Evolutionary conservation across 345 rosid species (phyloP).

Genomic region (Sapria himalayana): DNA sequence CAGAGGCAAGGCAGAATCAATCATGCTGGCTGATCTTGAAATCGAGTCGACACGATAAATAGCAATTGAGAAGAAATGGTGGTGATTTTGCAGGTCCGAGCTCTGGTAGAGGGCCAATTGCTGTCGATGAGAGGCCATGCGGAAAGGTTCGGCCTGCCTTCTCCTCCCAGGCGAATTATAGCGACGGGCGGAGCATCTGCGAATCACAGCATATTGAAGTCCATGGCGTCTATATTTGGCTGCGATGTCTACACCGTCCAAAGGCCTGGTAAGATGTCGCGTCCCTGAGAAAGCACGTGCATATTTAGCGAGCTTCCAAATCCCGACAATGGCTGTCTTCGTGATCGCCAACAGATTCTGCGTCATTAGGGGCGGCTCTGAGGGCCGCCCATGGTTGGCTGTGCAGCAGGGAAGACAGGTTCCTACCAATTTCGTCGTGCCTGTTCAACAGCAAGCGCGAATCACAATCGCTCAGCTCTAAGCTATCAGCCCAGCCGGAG

Average conservation of each 20-base stretch:
- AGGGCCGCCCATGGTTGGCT: slow-evolving; percentile 87
- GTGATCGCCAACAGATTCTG: slow-evolving; percentile 37
- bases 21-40: no score
- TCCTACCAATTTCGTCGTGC: slow-evolving; percentile 42
- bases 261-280: slow-evolving; percentile 37
- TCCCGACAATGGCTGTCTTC: not conserved
- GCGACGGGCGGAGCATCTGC: slow-evolving; percentile 92
- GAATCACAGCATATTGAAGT: slow-evolving; percentile 39
- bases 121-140: slow-evolving; percentile 77
- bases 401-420: slow-evolving; percentile 47
- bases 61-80: no score
- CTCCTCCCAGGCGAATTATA: slow-evolving; percentile 64
- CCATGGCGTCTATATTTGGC: slow-evolving; percentile 53
- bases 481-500: slow-evolving; percentile 37
- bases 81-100: slow-evolving; percentile 54
- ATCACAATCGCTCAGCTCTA: slow-evolving; percentile 44
- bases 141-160: slow-evolving; percentile 81
- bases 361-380: slow-evolving; percentile 82
- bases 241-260: slow-evolving; percentile 65
- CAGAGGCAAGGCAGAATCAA: slow-evolving; percentile 84
- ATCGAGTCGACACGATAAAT: no score
- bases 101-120: slow-evolving; percentile 72
- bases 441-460: slow-evolving; percentile 48
- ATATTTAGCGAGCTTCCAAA: not conserved
- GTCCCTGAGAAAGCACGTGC: not conserved